Evolutionary conservation across 352 stramenopile species (phyloP), one percentile per base, ranked within the genome.

Genomic region (Pythium phragmiticola): DNA sequence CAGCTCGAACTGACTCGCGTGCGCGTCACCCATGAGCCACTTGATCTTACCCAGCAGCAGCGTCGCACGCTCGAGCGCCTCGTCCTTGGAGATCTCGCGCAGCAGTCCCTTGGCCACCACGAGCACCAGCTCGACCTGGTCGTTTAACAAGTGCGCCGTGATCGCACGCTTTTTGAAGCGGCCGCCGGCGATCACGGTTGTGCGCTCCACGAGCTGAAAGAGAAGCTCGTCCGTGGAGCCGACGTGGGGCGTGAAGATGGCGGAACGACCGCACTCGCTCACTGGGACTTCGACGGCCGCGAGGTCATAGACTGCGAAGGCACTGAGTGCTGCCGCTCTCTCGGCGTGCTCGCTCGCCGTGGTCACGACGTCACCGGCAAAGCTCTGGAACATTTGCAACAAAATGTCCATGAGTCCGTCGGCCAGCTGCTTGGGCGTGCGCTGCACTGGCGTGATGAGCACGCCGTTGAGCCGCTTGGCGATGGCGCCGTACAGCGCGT

Each of bases 101-200:
- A 75, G 74, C 33, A 86, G 50, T 7, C 74, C 82, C 72, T 90
- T 84, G 12, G 78, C 77, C 34, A 87, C 66, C 7, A 80, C 76
- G 1, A 90, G 73, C 58, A 88, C 39, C 47, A 90, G 60, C 67
- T 90, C 77, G 11, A 90, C 73, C 49, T 89, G 80, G 39, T 89
- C 77, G 17, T 64, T 65, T 36, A 87, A 47, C 0, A 75, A 62
- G 5, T 66, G 73, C 1, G 81, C 77, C 23, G 70, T 72, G 54
- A 88, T 79, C 16, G 77, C 77, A 3, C 79, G 77, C 69, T 88
- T 90, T 19, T 69, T 69, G 36, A 90, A 88, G 34, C 72, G 65
- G 47, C 76, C 72, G 7, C 78, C 78, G 21, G 82, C 68, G 52
- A 88, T 78, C 55, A 87, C 69, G 0, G 81, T 88, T 28, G 77